A percentile compares a stretch with the other conserved stretches of the same genome.
phyloP scores from a whole-genome alignment of 306 rosid genomes.

The Rosa multiflora region DNA sequence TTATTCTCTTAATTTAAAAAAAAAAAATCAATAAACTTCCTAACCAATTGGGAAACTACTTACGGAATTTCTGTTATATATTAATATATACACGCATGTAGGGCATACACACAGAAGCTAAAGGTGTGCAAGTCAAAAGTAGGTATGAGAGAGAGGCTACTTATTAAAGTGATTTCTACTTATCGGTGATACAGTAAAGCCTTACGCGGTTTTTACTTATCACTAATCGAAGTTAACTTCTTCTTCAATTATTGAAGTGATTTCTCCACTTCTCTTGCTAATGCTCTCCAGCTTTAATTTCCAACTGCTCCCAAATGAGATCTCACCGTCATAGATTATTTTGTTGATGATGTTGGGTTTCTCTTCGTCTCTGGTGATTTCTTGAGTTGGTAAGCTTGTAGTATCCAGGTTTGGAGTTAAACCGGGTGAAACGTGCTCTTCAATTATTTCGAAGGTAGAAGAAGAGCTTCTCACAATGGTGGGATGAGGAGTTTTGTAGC shows the following conservation, averaged over 20 bases:
- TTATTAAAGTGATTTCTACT: too few species aligned
- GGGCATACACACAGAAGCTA: too few species aligned
- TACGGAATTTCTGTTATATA: too few species aligned
- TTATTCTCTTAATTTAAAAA: too few species aligned
- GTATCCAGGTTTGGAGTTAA: not conserved
- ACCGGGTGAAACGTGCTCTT: not conserved
- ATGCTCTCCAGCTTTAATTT: conserved; percentile 23
- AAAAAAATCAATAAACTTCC: too few species aligned
- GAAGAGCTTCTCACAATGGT: not conserved
- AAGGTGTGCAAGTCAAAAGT: too few species aligned
- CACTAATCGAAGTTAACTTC: conserved; percentile 9
- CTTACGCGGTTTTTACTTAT: not conserved
- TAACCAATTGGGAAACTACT: too few species aligned
- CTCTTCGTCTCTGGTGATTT: conserved; percentile 26
- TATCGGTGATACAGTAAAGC: too few species aligned
- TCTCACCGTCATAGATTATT: conserved; percentile 52
- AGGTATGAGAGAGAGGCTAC: too few species aligned
- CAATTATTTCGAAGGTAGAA: not conserved
- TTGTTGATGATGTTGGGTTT: conserved; percentile 25
- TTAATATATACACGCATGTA: too few species aligned
- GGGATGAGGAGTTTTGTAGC: not conserved
- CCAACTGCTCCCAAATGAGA: conserved; percentile 58
- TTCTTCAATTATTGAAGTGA: conserved; percentile 49
- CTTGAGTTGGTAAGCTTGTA: conserved; percentile 1
- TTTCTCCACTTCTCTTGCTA: conserved; percentile 35